phyloP scores from a whole-genome alignment of 192 early-diverging fungal genomes.

The Rhizophagus sp. region DNA sequence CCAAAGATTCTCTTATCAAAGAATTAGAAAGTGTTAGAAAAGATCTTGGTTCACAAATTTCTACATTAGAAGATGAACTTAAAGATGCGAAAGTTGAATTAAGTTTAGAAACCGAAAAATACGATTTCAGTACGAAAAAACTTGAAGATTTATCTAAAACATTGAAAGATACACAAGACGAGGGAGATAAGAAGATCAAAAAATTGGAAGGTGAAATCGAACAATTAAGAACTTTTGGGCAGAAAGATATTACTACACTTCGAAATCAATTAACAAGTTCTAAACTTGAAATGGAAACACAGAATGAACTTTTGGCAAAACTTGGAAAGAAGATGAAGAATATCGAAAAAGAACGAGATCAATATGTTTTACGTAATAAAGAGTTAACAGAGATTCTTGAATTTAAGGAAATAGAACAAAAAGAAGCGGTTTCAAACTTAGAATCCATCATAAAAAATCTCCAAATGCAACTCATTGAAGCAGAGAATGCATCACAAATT shows the following conservation, averaged over 20 bases:
- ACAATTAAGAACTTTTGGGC: background rate
- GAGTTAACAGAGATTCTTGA: background rate
- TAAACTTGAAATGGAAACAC: slow-evolving; percentile 3
- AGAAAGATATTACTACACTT: background rate
- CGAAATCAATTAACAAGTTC: slow-evolving; percentile 1
- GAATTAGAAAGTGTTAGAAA: background rate
- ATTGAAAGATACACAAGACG: slow-evolving; percentile 6
- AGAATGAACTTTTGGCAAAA: slow-evolving; percentile 22
- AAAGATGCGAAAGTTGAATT: slow-evolving; percentile 2
- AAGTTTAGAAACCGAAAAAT: too few relatives aligned
- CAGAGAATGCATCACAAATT: background rate
- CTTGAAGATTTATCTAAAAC: slow-evolving; percentile 9
- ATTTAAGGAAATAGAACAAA: background rate
- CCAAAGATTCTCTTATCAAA: slow-evolving; percentile 2
- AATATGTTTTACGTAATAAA: background rate
- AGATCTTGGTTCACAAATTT: slow-evolving; percentile 1
- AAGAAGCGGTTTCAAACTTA: background rate
- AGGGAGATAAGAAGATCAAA: background rate
- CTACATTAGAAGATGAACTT: slow-evolving; percentile 12
- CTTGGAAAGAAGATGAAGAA: background rate
- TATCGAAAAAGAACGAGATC: slow-evolving; percentile 17
- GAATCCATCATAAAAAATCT: background rate
- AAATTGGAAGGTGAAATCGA: slow-evolving; percentile 10
- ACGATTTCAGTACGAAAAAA: background rate
- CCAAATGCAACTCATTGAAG: background rate